Conservation (phyloP, 805 yeast genomes). For the Candida michaelii region DNA sequence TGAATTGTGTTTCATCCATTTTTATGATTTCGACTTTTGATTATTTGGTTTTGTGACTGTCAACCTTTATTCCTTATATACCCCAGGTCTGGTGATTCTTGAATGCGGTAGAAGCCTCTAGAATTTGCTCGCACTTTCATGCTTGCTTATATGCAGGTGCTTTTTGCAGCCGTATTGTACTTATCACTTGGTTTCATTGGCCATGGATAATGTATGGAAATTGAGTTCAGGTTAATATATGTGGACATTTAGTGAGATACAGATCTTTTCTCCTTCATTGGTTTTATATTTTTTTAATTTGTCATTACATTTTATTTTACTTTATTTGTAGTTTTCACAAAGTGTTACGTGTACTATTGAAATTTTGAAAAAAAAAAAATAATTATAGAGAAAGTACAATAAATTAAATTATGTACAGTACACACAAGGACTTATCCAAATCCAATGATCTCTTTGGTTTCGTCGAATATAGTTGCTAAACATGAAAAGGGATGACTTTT, state of each 20-base stretch:
- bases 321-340: neutral
- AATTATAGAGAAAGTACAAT: neutral
- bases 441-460: too few species aligned
- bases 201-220: too few species aligned
- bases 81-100: conserved; percentile 9
- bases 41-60: conserved; percentile 3
- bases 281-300: too few species aligned
- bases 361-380: too few species aligned
- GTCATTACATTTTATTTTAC: too few species aligned
- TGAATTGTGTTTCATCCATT: conserved; percentile 76
- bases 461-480: too few species aligned
- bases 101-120: conserved; percentile 16
- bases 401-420: too few species aligned
- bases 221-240: too few species aligned
- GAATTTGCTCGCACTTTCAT: conserved; percentile 8
- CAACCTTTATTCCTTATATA: conserved; percentile 6
- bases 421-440: too few species aligned
- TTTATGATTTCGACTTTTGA: neutral
- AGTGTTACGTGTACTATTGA: neutral
- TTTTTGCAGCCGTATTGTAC: conserved; percentile 1
- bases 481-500: too few species aligned
- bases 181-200: neutral
- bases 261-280: too few species aligned
- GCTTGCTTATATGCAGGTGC: conserved; percentile 1
- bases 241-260: too few species aligned